Conservation (phyloP, 805 yeast species). For the Maudiozyma barnettii region DNA sequence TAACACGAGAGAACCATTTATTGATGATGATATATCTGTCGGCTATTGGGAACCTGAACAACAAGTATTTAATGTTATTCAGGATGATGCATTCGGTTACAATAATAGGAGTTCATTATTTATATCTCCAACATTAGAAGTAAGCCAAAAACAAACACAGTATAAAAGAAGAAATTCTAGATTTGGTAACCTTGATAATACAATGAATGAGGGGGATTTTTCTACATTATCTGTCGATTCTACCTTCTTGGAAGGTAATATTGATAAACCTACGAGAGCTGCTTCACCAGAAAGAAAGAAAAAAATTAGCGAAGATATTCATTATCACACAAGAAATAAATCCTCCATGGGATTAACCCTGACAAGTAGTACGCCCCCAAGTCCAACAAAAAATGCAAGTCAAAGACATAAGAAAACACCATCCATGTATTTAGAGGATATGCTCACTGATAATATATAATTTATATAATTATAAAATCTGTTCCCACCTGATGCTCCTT, state of each 20-base stretch:
- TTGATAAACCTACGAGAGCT: conserved; percentile 22
- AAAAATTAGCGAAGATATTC: conserved; percentile 19
- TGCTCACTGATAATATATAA: conserved; percentile 10
- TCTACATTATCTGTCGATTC: conserved; percentile 1
- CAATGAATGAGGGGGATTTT: background rate
- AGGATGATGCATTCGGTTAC: conserved; percentile 11
- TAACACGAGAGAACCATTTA: background rate
- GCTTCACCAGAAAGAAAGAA: conserved; percentile 25
- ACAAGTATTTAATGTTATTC: conserved; percentile 11
- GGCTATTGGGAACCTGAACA: background rate
- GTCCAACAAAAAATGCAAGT: conserved; percentile 3
- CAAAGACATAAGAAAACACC: conserved; percentile 15
- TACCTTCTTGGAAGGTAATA: background rate
- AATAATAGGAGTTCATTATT: conserved; percentile 38
- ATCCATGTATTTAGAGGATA: conserved; percentile 22
- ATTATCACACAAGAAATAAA: conserved; percentile 33
- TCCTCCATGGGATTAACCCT: conserved; percentile 26
- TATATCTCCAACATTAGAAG: conserved; percentile 74
- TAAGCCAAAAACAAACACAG: conserved; percentile 38
- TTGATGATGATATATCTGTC: conserved; percentile 1
- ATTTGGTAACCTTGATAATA: background rate
- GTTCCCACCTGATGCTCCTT: background rate
- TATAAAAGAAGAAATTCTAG: conserved; percentile 29
- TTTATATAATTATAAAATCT: background rate
- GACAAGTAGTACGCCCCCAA: background rate